Evolutionary conservation across 768 basidiomycete species (phyloP).

Genomic region (Galerina marginata): DNA sequence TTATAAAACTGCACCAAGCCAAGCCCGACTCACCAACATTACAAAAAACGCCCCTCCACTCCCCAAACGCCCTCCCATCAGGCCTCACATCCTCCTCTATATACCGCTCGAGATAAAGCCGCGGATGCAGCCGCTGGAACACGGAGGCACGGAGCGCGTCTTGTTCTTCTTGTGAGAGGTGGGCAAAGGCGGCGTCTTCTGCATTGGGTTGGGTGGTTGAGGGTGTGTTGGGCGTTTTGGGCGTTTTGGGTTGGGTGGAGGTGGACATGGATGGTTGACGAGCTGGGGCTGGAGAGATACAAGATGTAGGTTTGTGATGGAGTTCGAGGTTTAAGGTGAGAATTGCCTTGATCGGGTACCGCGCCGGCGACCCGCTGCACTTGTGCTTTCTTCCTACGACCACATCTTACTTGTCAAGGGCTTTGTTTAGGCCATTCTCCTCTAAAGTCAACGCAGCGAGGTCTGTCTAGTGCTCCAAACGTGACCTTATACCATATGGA

Average conservation of each 20-base stretch:
- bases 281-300: background rate
- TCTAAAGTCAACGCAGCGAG: too few relatives aligned
- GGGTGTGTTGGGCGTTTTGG: background rate
- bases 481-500: too few relatives aligned
- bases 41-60: constrained; percentile 77
- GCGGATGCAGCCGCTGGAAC: constrained; percentile 90
- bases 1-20: background rate
- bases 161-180: constrained; percentile 33
- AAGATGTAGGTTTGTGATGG: background rate
- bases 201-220: constrained; percentile 5
- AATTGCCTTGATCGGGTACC: too few relatives aligned
- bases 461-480: too few relatives aligned
- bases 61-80: constrained; percentile 74
- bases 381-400: too few relatives aligned
- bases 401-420: too few relatives aligned
- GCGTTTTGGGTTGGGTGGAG: background rate
- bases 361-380: too few relatives aligned
- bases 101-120: constrained; percentile 86
- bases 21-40: constrained; percentile 70
- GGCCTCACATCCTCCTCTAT: constrained; percentile 78
- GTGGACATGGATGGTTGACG: background rate
- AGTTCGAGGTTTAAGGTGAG: too few relatives aligned
- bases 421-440: too few relatives aligned
- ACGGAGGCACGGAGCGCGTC: constrained; percentile 56
- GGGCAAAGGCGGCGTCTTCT: constrained; percentile 9